Conservation (phyloP, 1,139 yeast species). For the Geotrichum europaeum region DNA sequence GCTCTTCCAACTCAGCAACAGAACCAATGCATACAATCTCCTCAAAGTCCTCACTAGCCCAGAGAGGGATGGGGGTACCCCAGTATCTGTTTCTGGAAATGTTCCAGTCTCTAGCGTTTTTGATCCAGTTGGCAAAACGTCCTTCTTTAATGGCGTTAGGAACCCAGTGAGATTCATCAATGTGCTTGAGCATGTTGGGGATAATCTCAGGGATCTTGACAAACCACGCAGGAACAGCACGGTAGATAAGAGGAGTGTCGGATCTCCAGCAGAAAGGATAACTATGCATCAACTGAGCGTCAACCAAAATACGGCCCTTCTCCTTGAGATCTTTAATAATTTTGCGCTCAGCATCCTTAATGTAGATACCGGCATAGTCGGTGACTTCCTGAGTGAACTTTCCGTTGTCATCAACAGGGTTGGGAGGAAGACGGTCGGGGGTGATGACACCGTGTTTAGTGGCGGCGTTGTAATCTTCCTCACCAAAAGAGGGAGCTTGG, state of each 20-base stretch:
- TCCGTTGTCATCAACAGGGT: conserved; percentile 92
- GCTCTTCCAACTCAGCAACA: conserved; percentile 71
- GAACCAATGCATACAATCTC: conserved; percentile 94
- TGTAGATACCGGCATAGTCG: conserved; percentile 77
- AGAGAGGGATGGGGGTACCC: conserved; percentile 98
- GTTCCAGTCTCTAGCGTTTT: conserved; percentile 98
- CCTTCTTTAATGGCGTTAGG: conserved; percentile 86
- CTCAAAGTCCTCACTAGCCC: conserved; percentile 92
- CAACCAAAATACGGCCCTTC: conserved; percentile 65
- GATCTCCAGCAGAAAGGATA: conserved; percentile 99
- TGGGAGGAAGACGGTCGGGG: conserved; percentile 71
- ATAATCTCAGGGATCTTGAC: conserved; percentile 80
- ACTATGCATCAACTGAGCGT: conserved; percentile 84
- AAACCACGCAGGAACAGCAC: conserved; percentile 98
- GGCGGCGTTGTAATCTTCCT: conserved; percentile 89
- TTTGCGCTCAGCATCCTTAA: conserved; percentile 90
- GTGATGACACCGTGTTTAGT: conserved; percentile 65
- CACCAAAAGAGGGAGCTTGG: conserved; percentile 99
- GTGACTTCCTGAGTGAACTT: conserved; percentile 66
- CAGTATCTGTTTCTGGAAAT: conserved; percentile 96
- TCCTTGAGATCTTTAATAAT: conserved; percentile 81
- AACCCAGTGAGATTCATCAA: conserved; percentile 89
- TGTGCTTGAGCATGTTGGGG: conserved; percentile 84
- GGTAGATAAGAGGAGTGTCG: conserved; percentile 91
- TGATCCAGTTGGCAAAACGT: conserved; percentile 95